Base-by-base conservation (phyloP, 805 yeast genomes). In the Sugiyamaella boreocaroliniensis region DNA sequence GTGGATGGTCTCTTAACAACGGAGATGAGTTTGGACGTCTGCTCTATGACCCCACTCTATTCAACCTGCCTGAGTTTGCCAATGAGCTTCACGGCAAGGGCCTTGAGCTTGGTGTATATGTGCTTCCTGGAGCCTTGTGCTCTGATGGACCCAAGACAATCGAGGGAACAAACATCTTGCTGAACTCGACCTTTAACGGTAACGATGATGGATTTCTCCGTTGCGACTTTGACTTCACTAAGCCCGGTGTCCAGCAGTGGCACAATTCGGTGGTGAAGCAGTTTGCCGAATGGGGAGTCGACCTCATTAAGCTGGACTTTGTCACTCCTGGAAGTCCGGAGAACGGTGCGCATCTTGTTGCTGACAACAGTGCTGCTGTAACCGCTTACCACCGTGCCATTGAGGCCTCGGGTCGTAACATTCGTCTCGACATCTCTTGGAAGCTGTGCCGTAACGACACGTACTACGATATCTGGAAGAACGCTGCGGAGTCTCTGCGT, bases 231-330 rank as follows among this genome's bases (percentile, higher is more conserved):
- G 51, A 52, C 47, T 52, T 29, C 45, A 40, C 52, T 9, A 44
- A 43, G 41, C 48, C 46, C 18, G 55, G 55, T n/a, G 52, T 48
- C 20, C 55, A 52, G 49, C 47, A 52, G 41, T 52, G 55, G 55
- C 55, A 52, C 29, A 45, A 48, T 16, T 45, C 47, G 4, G 48
- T 41, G 46, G 47, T 52, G 11, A 15, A 16, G 45, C 45, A 19
- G 19, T 52, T 41, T n/a, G 52, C 55, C 12, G 40, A 15, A 2
- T 52, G 47, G 40, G 55, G 55, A 2, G 52, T 52, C 9, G 55
- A 52, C 22, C 34, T 52, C 49, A 52, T 52, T 40, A 52, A 52
- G 40, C 48, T 52, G 12, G 55, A 52, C 32, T 52, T 52, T 22
- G 49, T 52, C 40, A 52, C 55, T 11, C 55, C 55, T 5, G 55